Evolutionary conservation across 768 basidiomycete genomes (phyloP).

Genomic region (Mycena sanguinolenta): DNA sequence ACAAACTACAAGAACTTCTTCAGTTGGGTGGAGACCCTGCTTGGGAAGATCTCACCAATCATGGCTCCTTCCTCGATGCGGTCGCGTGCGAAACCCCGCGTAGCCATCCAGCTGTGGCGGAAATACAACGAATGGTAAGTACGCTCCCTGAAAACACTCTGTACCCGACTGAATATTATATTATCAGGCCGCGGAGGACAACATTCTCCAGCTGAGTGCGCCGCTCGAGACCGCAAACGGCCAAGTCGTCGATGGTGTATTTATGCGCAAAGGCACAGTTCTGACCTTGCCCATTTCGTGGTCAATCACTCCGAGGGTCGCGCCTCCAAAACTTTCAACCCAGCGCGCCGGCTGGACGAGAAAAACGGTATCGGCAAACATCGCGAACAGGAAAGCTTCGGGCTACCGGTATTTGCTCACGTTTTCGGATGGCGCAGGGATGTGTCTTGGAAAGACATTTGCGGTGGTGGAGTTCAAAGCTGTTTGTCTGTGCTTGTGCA

Average conservation of each 20-base stretch:
- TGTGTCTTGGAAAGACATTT: conserved; percentile 51
- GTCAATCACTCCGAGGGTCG: conserved; percentile 58
- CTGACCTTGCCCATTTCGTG: conserved; percentile 52
- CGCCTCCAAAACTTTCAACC: conserved; percentile 57
- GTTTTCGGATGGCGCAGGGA: conserved; percentile 53
- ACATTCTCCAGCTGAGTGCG: conserved; percentile 52
- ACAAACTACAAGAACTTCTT: conserved; percentile 47
- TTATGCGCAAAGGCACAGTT: conserved; percentile 53
- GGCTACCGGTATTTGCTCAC: conserved; percentile 51
- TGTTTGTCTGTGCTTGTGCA: conserved; percentile 57
- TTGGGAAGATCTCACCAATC: conserved; percentile 21
- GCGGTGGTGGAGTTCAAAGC: conserved; percentile 54
- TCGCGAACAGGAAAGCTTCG: conserved; percentile 45
- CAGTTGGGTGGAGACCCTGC: conserved; percentile 6
- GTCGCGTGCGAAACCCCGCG: conserved; percentile 53
- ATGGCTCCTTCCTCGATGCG: too few species aligned
- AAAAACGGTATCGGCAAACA: neutral
- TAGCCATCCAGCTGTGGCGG: conserved; percentile 48
- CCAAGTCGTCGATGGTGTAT: conserved; percentile 43
- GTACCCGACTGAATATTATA: too few species aligned
- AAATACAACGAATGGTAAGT: conserved; percentile 47
- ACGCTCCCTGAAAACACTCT: neutral
- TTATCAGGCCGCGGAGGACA: conserved; percentile 51
- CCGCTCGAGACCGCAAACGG: conserved; percentile 47
- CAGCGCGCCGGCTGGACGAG: conserved; percentile 51